Evolutionary conservation across 257 asterid genomes (phyloP).

Genomic region (Pogostemon cablin): DNA sequence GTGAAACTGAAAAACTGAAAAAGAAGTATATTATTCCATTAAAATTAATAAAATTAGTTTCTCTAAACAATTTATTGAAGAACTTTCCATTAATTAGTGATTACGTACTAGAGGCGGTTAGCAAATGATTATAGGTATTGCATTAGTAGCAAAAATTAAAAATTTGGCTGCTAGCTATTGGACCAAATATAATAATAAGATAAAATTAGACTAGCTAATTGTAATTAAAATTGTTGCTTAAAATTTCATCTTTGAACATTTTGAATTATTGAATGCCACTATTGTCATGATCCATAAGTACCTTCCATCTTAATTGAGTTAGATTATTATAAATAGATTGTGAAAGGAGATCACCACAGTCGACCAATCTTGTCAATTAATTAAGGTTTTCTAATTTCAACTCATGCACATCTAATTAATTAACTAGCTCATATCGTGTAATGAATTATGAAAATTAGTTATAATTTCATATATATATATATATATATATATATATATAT

Average conservation of each 20-base stretch:
- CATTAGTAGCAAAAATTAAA: constrained; percentile 21
- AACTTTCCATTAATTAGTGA: background rate
- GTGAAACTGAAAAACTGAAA: no score
- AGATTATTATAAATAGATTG: constrained; percentile 23
- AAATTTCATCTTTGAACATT: background rate
- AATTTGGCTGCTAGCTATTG: background rate
- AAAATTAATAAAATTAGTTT: background rate
- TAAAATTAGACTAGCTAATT: background rate
- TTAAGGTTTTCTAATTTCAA: no score
- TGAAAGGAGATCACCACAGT: background rate
- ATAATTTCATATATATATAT: no score
- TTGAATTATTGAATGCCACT: constrained; percentile 16
- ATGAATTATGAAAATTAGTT: no score
- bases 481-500: no score
- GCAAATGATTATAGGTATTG: background rate
- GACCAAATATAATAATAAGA: background rate
- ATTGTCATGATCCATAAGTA: constrained; percentile 9
- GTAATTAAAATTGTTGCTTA: background rate
- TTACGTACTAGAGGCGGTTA: background rate
- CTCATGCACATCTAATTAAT: no score
- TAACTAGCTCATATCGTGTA: no score
- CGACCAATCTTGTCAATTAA: no score
- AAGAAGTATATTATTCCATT: no score
- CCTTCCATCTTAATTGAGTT: background rate
- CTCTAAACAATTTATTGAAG: background rate